Percentiles rank a stretch among this genome's conserved stretches.
phyloP scores from a whole-genome alignment of 371 early-diverging fungal genomes.

The Dinochytrium kinnereticum region DNA sequence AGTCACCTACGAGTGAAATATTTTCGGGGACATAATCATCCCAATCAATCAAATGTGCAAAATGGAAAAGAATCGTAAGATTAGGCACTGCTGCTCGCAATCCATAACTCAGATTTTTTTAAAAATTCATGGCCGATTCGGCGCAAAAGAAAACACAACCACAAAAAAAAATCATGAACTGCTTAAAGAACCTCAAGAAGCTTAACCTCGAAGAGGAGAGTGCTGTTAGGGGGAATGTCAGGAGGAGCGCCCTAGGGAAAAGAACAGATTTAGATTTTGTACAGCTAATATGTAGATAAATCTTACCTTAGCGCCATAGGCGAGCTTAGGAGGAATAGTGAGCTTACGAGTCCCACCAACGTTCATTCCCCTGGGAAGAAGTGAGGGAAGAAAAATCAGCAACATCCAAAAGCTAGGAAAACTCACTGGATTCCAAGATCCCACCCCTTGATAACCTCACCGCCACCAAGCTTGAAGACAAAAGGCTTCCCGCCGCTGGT shows the following conservation, averaged over 20 bases:
- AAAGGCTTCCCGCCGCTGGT: constrained; percentile 85
- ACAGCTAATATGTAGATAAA: too few species aligned
- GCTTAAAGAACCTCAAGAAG: constrained; percentile 58
- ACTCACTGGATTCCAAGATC: constrained; percentile 14
- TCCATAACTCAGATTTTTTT: too few species aligned
- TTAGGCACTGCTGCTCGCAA: too few species aligned
- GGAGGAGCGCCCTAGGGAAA: constrained; percentile 73
- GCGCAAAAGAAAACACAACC: too few species aligned
- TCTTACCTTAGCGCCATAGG: constrained; percentile 79
- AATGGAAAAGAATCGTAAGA: too few species aligned
- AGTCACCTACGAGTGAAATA: too few species aligned
- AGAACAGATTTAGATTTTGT: not conserved
- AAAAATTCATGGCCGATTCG: too few species aligned
- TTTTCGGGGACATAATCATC: too few species aligned
- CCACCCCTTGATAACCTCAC: constrained; percentile 93
- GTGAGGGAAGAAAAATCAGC: too few species aligned
- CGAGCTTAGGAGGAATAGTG: constrained; percentile 85
- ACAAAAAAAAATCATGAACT: constrained; percentile 1
- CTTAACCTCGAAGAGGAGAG: constrained; percentile 86
- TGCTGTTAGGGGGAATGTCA: constrained; percentile 86
- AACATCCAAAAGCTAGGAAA: not conserved
- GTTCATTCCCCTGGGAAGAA: constrained; percentile 74
- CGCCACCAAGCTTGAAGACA: constrained; percentile 82
- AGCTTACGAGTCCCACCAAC: constrained; percentile 88
- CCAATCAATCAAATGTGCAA: too few species aligned